Evolutionary conservation across 1,139 yeast genomes (phyloP).

Genomic region (Blastobotrys aristatus): DNA sequence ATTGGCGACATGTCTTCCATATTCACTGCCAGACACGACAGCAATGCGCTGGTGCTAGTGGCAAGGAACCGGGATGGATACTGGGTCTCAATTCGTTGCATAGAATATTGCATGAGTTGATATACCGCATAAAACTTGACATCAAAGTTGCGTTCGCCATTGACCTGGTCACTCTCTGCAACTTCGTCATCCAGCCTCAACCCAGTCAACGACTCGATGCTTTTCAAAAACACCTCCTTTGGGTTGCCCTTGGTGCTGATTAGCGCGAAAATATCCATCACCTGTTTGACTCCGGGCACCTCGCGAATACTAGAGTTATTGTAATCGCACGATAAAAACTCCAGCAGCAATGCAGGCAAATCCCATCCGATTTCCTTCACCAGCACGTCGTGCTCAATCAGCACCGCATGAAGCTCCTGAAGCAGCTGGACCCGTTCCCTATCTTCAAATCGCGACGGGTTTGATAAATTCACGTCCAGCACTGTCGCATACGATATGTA

Average conservation of each 20-base stretch:
- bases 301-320: slow-evolving; percentile 17
- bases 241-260: slow-evolving; percentile 68
- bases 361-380: slow-evolving; percentile 83
- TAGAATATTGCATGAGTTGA: slow-evolving; percentile 53
- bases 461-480: slow-evolving; percentile 55
- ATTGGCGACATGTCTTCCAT: slow-evolving; percentile 31
- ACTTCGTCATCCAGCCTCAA: slow-evolving; percentile 20
- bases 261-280: slow-evolving; percentile 51
- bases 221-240: slow-evolving; percentile 67
- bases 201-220: slow-evolving; percentile 54
- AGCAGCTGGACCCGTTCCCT: slow-evolving; percentile 47
- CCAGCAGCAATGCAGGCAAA: slow-evolving; percentile 57
- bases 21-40: slow-evolving; percentile 47
- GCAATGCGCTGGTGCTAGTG: slow-evolving; percentile 54
- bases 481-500: slow-evolving; percentile 68
- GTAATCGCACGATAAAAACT: slow-evolving; percentile 28
- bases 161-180: slow-evolving; percentile 19
- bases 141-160: slow-evolving; percentile 41
- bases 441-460: slow-evolving; percentile 43
- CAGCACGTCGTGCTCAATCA: slow-evolving; percentile 41
- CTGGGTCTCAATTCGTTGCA: slow-evolving; percentile 45
- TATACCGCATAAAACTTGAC: slow-evolving; percentile 58
- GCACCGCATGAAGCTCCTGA: slow-evolving; percentile 39
- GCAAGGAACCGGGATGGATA: slow-evolving; percentile 75
- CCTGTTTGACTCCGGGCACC: slow-evolving; percentile 25